Evolutionary conservation across 495 filamentous ascomycete genomes (phyloP).

Genomic region (Parmelia sp.): DNA sequence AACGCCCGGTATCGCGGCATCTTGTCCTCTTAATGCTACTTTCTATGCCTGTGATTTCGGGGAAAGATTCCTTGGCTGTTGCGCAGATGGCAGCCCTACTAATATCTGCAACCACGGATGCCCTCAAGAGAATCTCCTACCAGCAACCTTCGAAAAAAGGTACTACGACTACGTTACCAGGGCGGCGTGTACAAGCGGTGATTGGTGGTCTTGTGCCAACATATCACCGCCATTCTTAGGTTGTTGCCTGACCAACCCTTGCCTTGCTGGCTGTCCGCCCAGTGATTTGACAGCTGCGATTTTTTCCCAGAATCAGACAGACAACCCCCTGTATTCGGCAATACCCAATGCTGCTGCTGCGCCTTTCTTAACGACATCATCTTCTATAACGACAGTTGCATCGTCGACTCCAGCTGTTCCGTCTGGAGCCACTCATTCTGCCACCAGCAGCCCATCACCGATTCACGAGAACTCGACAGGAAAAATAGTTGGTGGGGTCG

Average conservation of each 20-base stretch:
- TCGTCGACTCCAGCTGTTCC: background rate
- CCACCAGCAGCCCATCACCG: background rate
- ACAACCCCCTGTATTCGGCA: conserved; percentile 1
- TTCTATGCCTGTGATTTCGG: conserved; percentile 3
- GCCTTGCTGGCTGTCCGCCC: background rate
- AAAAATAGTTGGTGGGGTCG: background rate
- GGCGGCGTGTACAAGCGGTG: background rate
- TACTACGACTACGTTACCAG: background rate
- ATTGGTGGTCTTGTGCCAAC: background rate
- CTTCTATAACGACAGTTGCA: background rate
- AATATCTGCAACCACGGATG: background rate
- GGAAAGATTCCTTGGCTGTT: conserved; percentile 8
- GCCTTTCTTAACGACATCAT: background rate
- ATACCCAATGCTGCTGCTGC: background rate
- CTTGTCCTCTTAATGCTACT: background rate
- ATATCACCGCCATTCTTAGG: background rate
- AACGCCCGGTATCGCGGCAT: background rate
- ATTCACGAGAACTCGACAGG: background rate
- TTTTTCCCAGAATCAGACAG: background rate
- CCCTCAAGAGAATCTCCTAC: conserved; percentile 1
- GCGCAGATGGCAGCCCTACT: background rate
- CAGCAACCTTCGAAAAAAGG: background rate
- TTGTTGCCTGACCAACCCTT: conserved; percentile 1
- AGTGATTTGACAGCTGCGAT: conserved; percentile 1
- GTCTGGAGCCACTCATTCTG: background rate